Base-by-base conservation (phyloP, 768 basidiomycete species). In the Tulasnella sp. region DNA sequence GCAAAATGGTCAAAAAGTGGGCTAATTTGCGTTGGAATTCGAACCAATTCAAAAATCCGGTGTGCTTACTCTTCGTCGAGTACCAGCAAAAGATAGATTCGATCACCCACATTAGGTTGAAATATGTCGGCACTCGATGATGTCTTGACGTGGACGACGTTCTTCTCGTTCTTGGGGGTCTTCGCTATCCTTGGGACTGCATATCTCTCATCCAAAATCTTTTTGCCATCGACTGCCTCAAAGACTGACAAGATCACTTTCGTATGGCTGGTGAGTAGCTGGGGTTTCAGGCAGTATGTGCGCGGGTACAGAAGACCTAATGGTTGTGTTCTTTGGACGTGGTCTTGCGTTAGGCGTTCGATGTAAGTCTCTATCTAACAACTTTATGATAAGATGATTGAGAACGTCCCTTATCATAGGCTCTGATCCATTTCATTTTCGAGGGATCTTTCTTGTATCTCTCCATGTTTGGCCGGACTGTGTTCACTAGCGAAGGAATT, bases 401-500 rank as follows among this genome's bases (percentile, higher is more conserved):
- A n/a, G n/a, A n/a, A n/a, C n/a, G n/a, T n/a, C n/a, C 19, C 24
- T 22, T 13, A 12, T 5, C n/a, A 6, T 51, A 88, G 62, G 83
- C 76, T 3, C 68, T 84, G 62, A 83, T 83, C 53, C 86, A 88
- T 61, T 82, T 85, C 63, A 69, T 70, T 0, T 77, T 84, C 52
- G 86, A 89, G 61, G 86, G 83, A 7, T 78, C 84, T 4, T 89
- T 84, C 69, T 70, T 89, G 29, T 86, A 78, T 64, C 69, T 81
- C 41, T 86, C 84, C 2, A 72, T 72, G 45, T 84, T 87, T 56
- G 85, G 84, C 29, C 69, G 78, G 37, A 72, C 77, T 52, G 83
- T 86, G 7, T 79, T 79, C 59, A 75, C 78, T 15, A 80, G 79
- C 58, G 61, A 69, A 2, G 83, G 86, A 0, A 70, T 73, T 16